Evolutionary conservation across 805 yeast genomes (phyloP).

Genomic region (Wickerhamomyces ciferrii): DNA sequence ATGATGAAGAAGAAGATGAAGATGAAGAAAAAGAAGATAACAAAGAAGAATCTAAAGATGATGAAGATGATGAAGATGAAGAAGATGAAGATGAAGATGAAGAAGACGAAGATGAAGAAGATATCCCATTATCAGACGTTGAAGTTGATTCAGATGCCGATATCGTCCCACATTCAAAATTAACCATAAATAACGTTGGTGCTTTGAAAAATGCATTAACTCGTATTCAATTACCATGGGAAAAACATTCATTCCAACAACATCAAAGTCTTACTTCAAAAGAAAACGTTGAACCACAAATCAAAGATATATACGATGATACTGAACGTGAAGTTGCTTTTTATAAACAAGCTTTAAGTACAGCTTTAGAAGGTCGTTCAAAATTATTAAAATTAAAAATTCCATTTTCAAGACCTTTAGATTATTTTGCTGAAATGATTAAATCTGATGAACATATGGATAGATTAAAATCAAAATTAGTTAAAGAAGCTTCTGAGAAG

Average conservation of each 20-base stretch:
- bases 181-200: conserved; percentile 81
- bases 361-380: conserved; percentile 68
- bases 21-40: conserved; percentile 29
- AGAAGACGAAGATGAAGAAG: conserved; percentile 70
- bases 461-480: conserved; percentile 73
- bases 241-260: conserved; percentile 71
- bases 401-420: conserved; percentile 89
- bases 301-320: conserved; percentile 89
- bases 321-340: conserved; percentile 94
- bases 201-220: conserved; percentile 71
- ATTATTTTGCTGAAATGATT: conserved; percentile 98
- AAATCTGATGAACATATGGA: conserved; percentile 99
- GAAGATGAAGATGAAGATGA: conserved; percentile 51
- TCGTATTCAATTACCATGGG: conserved; percentile 55
- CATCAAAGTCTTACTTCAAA: conserved; percentile 69
- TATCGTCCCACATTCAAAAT: conserved; percentile 84
- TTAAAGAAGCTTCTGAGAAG: conserved; percentile 76
- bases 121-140: conserved; percentile 83
- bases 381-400: conserved; percentile 64
- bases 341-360: conserved; percentile 88
- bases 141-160: conserved; percentile 94
- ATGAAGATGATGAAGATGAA: conserved; percentile 35
- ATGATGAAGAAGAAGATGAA: conserved; percentile 32
- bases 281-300: conserved; percentile 54
- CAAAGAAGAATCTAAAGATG: conserved; percentile 33